These are phyloP conservation scores for Salvia rosmarinus DNA, from an alignment of 257 asterid genomes.

Conservation along the genomic window DNA sequence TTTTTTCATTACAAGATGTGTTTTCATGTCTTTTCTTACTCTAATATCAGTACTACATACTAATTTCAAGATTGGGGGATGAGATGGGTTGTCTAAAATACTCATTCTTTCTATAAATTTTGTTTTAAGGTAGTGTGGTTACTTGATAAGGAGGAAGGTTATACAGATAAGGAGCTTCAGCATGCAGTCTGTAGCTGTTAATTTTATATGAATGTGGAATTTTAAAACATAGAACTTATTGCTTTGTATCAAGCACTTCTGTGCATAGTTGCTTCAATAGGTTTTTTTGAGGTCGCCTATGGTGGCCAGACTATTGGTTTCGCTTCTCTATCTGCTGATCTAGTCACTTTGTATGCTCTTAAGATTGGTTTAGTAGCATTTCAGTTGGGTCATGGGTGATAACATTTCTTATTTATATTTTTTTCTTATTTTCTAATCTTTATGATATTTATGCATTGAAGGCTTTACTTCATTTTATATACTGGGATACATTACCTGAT, in stretches of 20 bases:
- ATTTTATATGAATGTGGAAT: neutral
- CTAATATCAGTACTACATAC: neutral
- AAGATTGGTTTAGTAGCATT: neutral
- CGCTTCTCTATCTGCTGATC: neutral
- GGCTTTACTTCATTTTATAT: slow-evolving; percentile 88
- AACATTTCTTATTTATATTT: neutral
- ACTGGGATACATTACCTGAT: slow-evolving; percentile 85
- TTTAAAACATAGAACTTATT: neutral
- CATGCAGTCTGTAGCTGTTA: neutral
- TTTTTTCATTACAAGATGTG: neutral
- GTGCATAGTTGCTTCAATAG: neutral
- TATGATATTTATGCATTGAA: slow-evolving; percentile 29
- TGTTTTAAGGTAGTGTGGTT: neutral
- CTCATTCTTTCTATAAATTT: neutral
- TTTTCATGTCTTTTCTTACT: neutral
- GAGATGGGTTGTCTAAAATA: too few species aligned
- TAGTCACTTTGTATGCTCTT: neutral
- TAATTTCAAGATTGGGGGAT: slow-evolving; percentile 3
- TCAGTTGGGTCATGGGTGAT: neutral
- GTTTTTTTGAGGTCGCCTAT: neutral
- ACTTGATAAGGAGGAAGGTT: neutral
- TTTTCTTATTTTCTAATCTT: neutral
- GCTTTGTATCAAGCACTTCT: neutral
- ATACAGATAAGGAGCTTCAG: neutral
- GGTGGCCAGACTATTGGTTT: neutral